Evolutionary conservation across 1,139 yeast genomes (phyloP).

Genomic region (Kodamaea ohmeri): DNA sequence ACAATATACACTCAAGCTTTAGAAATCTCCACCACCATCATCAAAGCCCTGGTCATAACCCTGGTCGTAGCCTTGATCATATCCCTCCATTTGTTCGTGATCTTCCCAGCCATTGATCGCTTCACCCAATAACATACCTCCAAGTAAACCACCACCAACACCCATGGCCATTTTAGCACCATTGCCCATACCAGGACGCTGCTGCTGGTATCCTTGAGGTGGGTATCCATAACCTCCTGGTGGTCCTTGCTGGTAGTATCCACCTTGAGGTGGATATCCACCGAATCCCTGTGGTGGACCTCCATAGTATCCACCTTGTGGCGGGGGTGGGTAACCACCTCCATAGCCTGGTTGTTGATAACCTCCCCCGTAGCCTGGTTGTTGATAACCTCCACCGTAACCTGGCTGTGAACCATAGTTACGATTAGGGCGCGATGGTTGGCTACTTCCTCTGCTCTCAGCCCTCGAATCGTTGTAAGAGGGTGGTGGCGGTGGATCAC

Average conservation of each 20-base stretch:
- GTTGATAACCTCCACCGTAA: constrained; percentile 19
- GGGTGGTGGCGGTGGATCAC: constrained; percentile 26
- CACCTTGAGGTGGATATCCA: constrained; percentile 13
- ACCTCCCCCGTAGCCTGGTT: constrained; percentile 19
- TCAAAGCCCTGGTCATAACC: constrained; percentile 23
- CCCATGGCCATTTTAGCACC: constrained; percentile 62
- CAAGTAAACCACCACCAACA: constrained; percentile 77
- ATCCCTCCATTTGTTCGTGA: constrained; percentile 26
- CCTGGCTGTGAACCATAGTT: constrained; percentile 18
- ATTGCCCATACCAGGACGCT: constrained; percentile 22
- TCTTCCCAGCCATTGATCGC: constrained; percentile 24
- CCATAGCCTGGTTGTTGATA: constrained; percentile 19
- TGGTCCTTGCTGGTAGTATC: constrained; percentile 23
- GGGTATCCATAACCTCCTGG: constrained; percentile 23
- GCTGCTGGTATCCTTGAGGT: constrained; percentile 10
- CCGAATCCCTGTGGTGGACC: constrained; percentile 21
- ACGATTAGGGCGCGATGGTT: background rate
- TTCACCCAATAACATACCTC: constrained; percentile 55
- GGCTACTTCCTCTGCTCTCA: background rate
- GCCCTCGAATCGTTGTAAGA: constrained; percentile 20
- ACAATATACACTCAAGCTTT: background rate
- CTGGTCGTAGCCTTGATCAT: constrained; percentile 33
- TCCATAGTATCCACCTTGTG: constrained; percentile 12
- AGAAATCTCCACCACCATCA: constrained; percentile 17
- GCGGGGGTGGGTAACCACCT: constrained; percentile 19